These are phyloP conservation scores for Scenedesmus sp. DNA, from an alignment of 163 green algal species.

Conservation along the genomic window DNA sequence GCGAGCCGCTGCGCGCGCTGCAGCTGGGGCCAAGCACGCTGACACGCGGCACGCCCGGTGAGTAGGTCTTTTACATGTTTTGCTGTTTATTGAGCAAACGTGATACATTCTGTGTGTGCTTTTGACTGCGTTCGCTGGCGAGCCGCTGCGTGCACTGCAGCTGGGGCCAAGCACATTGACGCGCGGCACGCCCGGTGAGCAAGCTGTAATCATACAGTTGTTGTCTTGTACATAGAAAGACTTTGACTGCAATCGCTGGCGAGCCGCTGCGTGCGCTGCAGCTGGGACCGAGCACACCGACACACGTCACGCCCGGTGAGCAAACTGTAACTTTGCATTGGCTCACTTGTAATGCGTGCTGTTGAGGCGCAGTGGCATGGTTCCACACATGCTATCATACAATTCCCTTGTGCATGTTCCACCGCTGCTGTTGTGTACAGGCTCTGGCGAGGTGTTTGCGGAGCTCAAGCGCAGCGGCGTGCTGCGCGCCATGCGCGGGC, in stretches of 20 bases:
- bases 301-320: too few species aligned
- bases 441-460: constrained; percentile 34
- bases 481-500: constrained; percentile 5
- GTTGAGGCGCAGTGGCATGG: neutral
- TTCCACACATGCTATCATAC: neutral
- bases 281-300: neutral
- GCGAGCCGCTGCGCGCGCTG: constrained; percentile 32
- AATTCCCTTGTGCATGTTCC: neutral
- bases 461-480: constrained; percentile 31
- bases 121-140: neutral
- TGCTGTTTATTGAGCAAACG: too few species aligned
- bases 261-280: neutral
- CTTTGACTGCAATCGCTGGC: too few species aligned
- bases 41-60: neutral
- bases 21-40: constrained; percentile 12
- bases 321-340: too few species aligned
- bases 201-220: too few species aligned
- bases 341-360: too few species aligned
- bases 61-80: neutral
- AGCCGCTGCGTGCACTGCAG: neutral
- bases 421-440: neutral
- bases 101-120: too few species aligned
- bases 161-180: neutral
- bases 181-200: neutral
- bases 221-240: too few species aligned